Conservation (phyloP, 768 basidiomycete species). For the Cystofilobasidium bisporidii region DNA sequence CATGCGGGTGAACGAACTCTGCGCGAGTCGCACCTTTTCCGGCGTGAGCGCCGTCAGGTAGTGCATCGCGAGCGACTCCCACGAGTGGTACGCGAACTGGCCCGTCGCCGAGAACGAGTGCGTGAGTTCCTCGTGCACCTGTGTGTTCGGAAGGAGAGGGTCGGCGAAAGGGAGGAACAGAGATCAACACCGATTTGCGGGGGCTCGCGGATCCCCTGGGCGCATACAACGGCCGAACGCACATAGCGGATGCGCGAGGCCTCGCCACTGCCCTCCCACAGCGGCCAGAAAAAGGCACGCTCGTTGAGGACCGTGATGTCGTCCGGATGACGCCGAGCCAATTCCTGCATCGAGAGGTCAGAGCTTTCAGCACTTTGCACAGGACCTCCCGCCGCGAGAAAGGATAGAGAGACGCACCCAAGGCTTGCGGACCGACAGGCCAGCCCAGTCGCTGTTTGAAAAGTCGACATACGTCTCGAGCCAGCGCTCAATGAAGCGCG, state of each 20-base stretch:
- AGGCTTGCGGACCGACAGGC: conserved; percentile 16
- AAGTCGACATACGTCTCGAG: conserved; percentile 19
- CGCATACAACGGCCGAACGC: too few species aligned
- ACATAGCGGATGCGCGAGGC: conserved; percentile 26
- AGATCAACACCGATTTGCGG: too few species aligned
- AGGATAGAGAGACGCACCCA: conserved; percentile 15
- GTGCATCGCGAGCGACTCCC: conserved; percentile 41
- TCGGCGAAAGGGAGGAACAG: too few species aligned
- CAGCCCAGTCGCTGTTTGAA: conserved; percentile 14
- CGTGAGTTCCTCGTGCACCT: conserved; percentile 31
- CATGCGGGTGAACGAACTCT: conserved; percentile 38
- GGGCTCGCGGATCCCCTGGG: too few species aligned
- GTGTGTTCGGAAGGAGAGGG: conserved; percentile 28
- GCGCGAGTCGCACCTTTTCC: conserved; percentile 31
- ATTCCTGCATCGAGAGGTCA: conserved; percentile 30
- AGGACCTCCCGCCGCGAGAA: too few species aligned
- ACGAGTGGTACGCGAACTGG: conserved; percentile 38
- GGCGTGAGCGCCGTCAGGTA: conserved; percentile 38
- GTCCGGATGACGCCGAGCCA: conserved; percentile 36
- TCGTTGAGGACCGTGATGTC: conserved; percentile 38
- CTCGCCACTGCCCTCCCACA: conserved; percentile 37
- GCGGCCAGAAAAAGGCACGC: conserved; percentile 42
- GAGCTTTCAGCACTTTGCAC: too few species aligned
- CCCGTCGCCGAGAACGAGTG: conserved; percentile 19
- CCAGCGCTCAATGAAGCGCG: conserved; percentile 23